Base-by-base conservation (phyloP, 495 filamentous ascomycete species). In the Penicillium taxi region DNA sequence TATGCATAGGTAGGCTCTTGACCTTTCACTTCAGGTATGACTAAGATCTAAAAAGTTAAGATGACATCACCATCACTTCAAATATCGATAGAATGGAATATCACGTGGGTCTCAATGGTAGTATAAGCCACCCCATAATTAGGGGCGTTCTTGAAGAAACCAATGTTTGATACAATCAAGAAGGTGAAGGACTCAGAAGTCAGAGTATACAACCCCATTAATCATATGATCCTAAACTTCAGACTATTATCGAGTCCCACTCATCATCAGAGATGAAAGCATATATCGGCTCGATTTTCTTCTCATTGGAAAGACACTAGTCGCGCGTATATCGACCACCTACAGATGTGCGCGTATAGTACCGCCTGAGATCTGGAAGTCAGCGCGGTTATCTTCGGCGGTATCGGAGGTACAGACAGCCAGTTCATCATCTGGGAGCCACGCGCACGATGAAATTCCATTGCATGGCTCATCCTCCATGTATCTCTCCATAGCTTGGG, bases 291-390 rank as follows among this genome's bases (percentile, higher is more conserved):
- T 81, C 75, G 17, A 85, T 74, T 52, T 70, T 75, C 61, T 66
- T 71, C 1, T 78, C 78, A 0, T 76, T 69, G 53, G 77, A 82
- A 1, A 77, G 47, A 14, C 75, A 64, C 36, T 77, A 47, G 41
- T 84, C 80, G 30, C 59, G 56, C 2, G 45, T 56, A 22, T 54
- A 56, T 4, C 35, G 38, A 6, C 63, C 55, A 11, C 59, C 64
- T 12, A 69, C 57, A 35, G 67, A 69, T 5, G 72, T 82, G 34
- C 64, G 61, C 12, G 72, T 71, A 3, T 77, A 67, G 47, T 83
- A 85, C 80, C 80, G 83, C 44, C 82, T 84, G 53, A 84, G 49
- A 0, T 67, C 79, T 82, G 79, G 53, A 83, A 85, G 0, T 76
- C 75, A n/a, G 70, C 83, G n/a, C 80, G 69, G 5, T 27, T 41